phyloP scores from a whole-genome alignment of 1,139 yeast genomes.

The Blastobotrys proliferans region DNA sequence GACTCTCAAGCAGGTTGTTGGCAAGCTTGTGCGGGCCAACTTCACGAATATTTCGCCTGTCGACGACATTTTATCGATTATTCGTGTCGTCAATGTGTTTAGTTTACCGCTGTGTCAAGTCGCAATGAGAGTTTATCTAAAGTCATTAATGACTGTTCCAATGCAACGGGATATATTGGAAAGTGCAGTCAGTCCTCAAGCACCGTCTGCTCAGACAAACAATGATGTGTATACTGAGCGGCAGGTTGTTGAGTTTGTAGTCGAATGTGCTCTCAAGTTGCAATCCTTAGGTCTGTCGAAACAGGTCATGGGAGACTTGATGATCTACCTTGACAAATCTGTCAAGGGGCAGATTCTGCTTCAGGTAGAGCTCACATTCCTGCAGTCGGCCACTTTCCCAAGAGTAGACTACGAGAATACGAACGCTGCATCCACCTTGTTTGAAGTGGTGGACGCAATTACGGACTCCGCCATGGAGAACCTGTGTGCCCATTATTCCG shows the following conservation, averaged over 20 bases:
- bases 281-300: constrained; percentile 4
- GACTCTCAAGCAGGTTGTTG: constrained; percentile 16
- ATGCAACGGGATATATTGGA: constrained; percentile 1
- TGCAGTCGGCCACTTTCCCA: constrained; percentile 47
- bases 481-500: constrained; percentile 20
- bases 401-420: constrained; percentile 20
- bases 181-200: constrained; percentile 7
- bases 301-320: constrained; percentile 36
- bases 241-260: constrained; percentile 8
- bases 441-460: constrained; percentile 31
- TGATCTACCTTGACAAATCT: constrained; percentile 34
- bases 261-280: constrained; percentile 11
- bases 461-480: constrained; percentile 26
- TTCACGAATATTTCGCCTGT: constrained; percentile 7
- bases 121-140: constrained; percentile 34
- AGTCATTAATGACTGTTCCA: constrained; percentile 8
- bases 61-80: constrained; percentile 21
- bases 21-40: constrained; percentile 10
- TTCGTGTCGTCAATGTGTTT: constrained; percentile 43
- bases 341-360: constrained; percentile 36
- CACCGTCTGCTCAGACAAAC: neutral
- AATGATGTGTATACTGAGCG: constrained; percentile 1
- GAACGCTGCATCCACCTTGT: constrained; percentile 21
- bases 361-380: constrained; percentile 41
- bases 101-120: constrained; percentile 53